A percentile compares a stretch with the other conserved stretches of the same genome.
These are phyloP conservation scores for Acanthamoeba castellanii DNA, from an alignment of 208 protist species.

Conservation along the genomic window DNA sequence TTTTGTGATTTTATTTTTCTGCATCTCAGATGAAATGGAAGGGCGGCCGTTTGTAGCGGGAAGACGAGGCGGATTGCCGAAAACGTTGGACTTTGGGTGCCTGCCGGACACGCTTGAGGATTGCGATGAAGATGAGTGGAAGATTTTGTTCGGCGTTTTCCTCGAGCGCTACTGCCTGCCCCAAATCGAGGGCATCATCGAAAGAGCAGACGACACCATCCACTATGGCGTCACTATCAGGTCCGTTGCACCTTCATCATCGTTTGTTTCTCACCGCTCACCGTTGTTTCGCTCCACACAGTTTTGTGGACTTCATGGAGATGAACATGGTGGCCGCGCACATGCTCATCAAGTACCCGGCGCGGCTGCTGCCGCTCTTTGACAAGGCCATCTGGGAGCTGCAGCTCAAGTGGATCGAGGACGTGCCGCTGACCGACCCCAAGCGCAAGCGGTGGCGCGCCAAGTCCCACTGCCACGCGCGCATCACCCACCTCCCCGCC, in stretches of 20 bases:
- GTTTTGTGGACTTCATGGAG: slow-evolving; percentile 79
- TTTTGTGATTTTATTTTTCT: too few species aligned
- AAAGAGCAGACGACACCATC: neutral
- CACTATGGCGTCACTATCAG: slow-evolving; percentile 11
- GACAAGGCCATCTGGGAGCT: slow-evolving; percentile 73
- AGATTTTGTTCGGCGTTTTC: neutral
- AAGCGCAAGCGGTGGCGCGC: slow-evolving; percentile 41
- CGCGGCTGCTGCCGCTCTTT: slow-evolving; percentile 82
- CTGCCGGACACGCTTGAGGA: neutral
- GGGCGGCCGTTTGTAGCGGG: neutral
- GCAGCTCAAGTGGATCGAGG: slow-evolving; percentile 75
- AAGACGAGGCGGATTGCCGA: neutral
- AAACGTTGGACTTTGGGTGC: neutral
- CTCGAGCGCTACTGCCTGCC: slow-evolving; percentile 20
- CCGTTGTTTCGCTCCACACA: neutral
- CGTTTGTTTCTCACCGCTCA: neutral
- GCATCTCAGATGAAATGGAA: neutral
- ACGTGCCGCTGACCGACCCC: neutral
- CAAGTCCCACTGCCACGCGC: slow-evolving; percentile 77
- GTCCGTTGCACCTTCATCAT: neutral
- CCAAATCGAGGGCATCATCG: slow-evolving; percentile 17
- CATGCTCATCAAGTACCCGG: slow-evolving; percentile 80
- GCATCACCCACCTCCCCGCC: neutral
- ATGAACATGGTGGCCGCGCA: slow-evolving; percentile 80
- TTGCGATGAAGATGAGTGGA: neutral